Conservation (phyloP, 129 eudicot species). For the Lonicera japonica region DNA sequence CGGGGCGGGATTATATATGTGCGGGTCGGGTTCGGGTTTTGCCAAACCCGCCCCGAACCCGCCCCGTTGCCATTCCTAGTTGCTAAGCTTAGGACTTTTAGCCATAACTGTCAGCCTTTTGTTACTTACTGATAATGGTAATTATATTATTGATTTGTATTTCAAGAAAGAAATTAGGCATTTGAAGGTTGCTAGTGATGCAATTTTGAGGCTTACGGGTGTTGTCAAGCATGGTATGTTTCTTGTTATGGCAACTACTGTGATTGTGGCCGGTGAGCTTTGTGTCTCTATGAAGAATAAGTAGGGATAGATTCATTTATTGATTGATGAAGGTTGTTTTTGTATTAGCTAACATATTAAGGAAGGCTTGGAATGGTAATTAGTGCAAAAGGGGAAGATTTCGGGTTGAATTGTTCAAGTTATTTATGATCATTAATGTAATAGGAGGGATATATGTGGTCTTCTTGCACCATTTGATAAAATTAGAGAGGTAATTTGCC, state of each 20-base stretch:
- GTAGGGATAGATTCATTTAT: no score
- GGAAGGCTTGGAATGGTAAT: no score
- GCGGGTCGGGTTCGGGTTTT: no score
- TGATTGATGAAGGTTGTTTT: no score
- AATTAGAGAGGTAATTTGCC: conserved; percentile 1
- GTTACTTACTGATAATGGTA: conserved; percentile 88
- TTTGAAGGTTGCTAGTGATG: conserved; percentile 72
- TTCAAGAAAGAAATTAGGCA: conserved; percentile 66
- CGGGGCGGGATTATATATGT: no score
- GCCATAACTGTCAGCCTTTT: conserved; percentile 34
- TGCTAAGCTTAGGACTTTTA: conserved; percentile 44
- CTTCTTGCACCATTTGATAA: not conserved
- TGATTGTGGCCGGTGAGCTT: conserved; percentile 69
- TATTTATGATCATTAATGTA: no score
- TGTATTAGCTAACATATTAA: no score
- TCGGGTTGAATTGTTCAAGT: no score
- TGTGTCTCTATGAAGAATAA: conserved; percentile 64
- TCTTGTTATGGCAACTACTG: conserved; percentile 74
- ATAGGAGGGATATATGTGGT: not conserved
- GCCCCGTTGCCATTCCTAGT: no score
- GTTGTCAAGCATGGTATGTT: conserved; percentile 99
- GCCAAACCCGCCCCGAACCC: no score
- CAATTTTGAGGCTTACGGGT: conserved; percentile 61
- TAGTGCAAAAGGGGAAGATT: no score
- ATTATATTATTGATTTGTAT: conserved; percentile 70